Percentiles rank a stretch among this genome's conserved stretches.
Evolutionary conservation across 2,329 filamentous ascomycete genomes (phyloP).

Genomic region (Hypomyces rosellus): DNA sequence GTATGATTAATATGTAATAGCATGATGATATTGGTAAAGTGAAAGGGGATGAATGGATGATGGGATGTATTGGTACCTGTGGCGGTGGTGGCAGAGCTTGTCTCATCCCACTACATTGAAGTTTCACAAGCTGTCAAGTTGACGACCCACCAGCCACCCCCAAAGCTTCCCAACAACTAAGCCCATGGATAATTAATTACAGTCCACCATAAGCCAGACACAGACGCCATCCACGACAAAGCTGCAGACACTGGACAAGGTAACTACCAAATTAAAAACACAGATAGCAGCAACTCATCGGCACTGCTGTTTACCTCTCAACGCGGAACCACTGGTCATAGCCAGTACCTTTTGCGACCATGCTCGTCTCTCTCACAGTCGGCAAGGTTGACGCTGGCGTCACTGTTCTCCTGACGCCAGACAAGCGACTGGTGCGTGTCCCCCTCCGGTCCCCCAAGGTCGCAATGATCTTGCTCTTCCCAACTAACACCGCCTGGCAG

Average conservation of each 20-base stretch:
- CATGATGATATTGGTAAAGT: too few species aligned
- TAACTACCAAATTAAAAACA: background rate
- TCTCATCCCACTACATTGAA: too few species aligned
- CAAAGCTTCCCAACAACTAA: too few species aligned
- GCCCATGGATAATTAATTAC: too few species aligned
- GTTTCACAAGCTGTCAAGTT: too few species aligned
- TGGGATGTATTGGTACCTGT: too few species aligned
- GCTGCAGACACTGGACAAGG: background rate
- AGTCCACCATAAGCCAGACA: too few species aligned
- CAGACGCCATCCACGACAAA: background rate
- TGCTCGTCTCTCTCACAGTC: constrained; percentile 96
- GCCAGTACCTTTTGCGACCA: constrained; percentile 30
- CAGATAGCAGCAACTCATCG: background rate
- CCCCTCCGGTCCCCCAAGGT: background rate
- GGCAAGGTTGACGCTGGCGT: constrained; percentile 99
- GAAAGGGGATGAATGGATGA: too few species aligned
- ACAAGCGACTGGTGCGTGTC: constrained; percentile 83
- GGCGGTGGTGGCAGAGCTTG: too few species aligned
- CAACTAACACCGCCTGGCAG: constrained; percentile 41
- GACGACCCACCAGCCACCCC: too few species aligned
- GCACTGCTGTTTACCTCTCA: background rate
- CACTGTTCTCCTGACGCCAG: constrained; percentile 90
- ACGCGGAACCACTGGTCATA: background rate
- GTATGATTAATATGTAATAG: too few species aligned
- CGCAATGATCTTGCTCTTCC: background rate